Evolutionary conservation across 2,329 filamentous ascomycete genomes (phyloP).

Genomic region (Botrytis squamosa): DNA sequence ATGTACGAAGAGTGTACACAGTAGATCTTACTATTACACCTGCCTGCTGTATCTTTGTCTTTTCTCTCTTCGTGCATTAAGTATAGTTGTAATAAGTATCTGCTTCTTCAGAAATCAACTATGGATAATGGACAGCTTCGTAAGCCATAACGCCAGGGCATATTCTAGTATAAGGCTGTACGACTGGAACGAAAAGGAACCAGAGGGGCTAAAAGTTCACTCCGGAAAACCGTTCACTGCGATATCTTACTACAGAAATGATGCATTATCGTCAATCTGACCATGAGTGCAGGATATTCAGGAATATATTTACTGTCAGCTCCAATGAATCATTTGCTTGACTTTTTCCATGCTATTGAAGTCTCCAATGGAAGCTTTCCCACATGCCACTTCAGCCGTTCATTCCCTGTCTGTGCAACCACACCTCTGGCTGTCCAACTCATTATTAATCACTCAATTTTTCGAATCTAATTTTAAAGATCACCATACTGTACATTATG

Average conservation of each 20-base stretch:
- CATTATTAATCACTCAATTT: neutral
- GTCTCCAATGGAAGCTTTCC: neutral
- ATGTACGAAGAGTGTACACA: too few species aligned
- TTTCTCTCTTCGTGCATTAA: too few species aligned
- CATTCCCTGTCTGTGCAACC: neutral
- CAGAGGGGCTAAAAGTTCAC: too few species aligned
- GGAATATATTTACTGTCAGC: neutral
- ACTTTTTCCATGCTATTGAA: neutral
- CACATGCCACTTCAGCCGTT: neutral
- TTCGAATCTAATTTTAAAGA: neutral
- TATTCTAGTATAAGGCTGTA: neutral
- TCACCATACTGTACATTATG: accelerated
- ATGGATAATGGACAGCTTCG: too few species aligned
- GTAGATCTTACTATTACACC: too few species aligned
- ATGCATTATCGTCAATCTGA: neutral
- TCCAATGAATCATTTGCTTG: neutral
- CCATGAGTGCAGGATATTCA: neutral
- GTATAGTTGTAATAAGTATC: too few species aligned
- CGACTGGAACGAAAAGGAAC: too few species aligned
- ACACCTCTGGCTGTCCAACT: neutral
- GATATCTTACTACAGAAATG: neutral
- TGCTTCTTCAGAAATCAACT: too few species aligned
- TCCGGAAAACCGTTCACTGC: neutral
- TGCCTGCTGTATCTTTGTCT: too few species aligned
- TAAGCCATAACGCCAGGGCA: too few species aligned